Evolutionary conservation across 2,329 filamentous ascomycete genomes (phyloP), one percentile per base, ranked within the genome.

Genomic region (Scedosporium apiospermum): DNA sequence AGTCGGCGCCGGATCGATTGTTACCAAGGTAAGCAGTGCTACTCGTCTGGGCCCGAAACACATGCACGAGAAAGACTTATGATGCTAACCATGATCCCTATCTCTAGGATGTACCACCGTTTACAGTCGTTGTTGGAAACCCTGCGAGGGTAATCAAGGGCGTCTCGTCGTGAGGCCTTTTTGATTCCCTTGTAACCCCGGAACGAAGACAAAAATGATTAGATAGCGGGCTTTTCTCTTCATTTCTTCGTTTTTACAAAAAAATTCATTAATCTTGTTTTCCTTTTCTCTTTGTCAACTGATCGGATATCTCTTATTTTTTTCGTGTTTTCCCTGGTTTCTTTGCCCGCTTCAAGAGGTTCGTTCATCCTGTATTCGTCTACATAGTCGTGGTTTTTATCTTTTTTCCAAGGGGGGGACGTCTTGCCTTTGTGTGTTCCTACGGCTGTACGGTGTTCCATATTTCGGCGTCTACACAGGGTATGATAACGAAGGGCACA

Each of bases 1-100:
- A 0, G 83, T 96, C 65, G 92, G 90, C 9, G 91, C 93, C 6
- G 91, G 90, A 14, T 90, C 89, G 67, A 87, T 96, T 44, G 92
- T 96, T 23, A 93, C 90, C 1, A 93, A 88, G 86, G 79, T 83
- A 72, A 67, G 77, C 70, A 68, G 9, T 27, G 5, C 21, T 21
- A 18, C 34, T 21, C 27, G 23, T 60, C 21, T 60, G 14, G 58
- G 1, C 42, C 18, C 16, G 46, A 26, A 27, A 9, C 26, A 14
- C 55, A 18, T 27, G n/a, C 16, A 27, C 7, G 55, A 23, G 27
- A n/a, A 44, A 34, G 27, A n/a, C 12, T 42, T 57, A 21, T 53
- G 30, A 63, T 38, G 51, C 51, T 62, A 58, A 34, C 57, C 49
- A 12, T 26, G 23, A 57, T 55, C 41, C 26, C 16, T 41, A 14